Base-by-base conservation (phyloP, 495 filamentous ascomycete genomes). In the Trichoderma orchidacearum region DNA sequence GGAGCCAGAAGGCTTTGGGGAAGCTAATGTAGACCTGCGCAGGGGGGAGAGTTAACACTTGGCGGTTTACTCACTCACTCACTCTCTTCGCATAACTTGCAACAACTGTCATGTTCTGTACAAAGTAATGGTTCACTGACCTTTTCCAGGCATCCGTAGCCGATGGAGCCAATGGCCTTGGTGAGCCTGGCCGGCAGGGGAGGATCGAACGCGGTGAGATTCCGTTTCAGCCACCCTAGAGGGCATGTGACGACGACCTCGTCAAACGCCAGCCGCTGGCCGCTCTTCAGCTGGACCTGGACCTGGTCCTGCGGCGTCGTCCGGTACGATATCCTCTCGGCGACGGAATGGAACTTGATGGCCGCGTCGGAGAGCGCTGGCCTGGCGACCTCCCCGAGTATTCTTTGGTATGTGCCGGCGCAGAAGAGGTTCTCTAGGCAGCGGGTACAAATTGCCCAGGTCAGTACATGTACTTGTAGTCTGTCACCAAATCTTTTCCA, bases 131-230 rank as follows among this genome's bases (percentile, higher is more conserved):
- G 32, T 5, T 11, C 30, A 61, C 66, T 61, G 54, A 80, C 80
- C 71, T 98, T 96, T 68, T 98, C 93, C 0, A 98, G 78, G 51
- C 81, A 80, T 21, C 93, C 93, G 66, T 95, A 96, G 38, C 86
- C 85, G 59, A 96, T 85, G 56, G 75, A 80, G 41, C 79, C 67
- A 63, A 98, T 94, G 9, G 90, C 89, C 60, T 81, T 71, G 23
- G 67, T 62, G 13, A 98, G 72, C 9, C 82, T 79, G 0, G 67
- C 58, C 1, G 90, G 87, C 7, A 96, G 75, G 5, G 72, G 59
- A 5, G 93, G 93, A 2, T 65, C 65, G 65, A 98, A 96, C 21
- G 80, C 79, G 5, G 76, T 62, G 12, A 80, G 71, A 62, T 95
- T 87, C 50, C 74, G 75, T 65, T 96, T 93, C 3, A 98, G 75